phyloP scores from a whole-genome alignment of 2,329 filamentous ascomycete species.

The Aureobasidium sp. region DNA sequence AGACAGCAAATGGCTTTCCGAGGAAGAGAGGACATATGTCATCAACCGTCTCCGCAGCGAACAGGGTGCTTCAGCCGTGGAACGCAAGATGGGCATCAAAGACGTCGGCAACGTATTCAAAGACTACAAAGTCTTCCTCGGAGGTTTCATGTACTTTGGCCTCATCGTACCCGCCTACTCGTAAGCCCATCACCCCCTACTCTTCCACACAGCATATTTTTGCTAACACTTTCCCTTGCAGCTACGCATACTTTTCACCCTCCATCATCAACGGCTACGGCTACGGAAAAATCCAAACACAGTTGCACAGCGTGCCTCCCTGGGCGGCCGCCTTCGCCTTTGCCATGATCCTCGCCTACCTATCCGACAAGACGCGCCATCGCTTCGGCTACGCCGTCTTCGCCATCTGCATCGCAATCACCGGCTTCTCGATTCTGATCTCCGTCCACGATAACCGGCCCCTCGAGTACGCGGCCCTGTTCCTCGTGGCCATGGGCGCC shows the following conservation, averaged over 20 bases:
- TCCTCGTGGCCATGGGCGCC: conserved; percentile 68
- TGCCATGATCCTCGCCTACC: conserved; percentile 62
- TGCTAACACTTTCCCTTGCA: not conserved
- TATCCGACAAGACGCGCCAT: conserved; percentile 64
- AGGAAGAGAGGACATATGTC: conserved; percentile 38
- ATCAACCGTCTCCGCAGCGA: conserved; percentile 38
- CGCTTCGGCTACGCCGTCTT: conserved; percentile 65
- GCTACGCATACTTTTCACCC: conserved; percentile 40
- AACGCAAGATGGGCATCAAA: conserved; percentile 33
- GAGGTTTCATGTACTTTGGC: conserved; percentile 45
- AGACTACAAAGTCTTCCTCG: conserved; percentile 40
- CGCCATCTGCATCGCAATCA: conserved; percentile 59
- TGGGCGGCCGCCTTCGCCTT: conserved; percentile 70
- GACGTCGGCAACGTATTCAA: conserved; percentile 40
- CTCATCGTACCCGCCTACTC: conserved; percentile 34
- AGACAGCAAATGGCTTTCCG: conserved; percentile 36
- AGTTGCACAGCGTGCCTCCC: conserved; percentile 47
- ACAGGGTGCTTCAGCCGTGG: conserved; percentile 38
- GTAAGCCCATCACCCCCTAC: not conserved
- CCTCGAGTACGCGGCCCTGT: conserved; percentile 70
- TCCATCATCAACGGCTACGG: conserved; percentile 41
- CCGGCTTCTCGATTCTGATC: conserved; percentile 68
- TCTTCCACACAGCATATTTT: not conserved
- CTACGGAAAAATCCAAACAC: conserved; percentile 45
- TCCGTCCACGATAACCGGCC: conserved; percentile 57